Evolutionary conservation across 2,329 filamentous ascomycete genomes (phyloP), one percentile per base, ranked within the genome.

Genomic region (Pseudocercospora cruenta): DNA sequence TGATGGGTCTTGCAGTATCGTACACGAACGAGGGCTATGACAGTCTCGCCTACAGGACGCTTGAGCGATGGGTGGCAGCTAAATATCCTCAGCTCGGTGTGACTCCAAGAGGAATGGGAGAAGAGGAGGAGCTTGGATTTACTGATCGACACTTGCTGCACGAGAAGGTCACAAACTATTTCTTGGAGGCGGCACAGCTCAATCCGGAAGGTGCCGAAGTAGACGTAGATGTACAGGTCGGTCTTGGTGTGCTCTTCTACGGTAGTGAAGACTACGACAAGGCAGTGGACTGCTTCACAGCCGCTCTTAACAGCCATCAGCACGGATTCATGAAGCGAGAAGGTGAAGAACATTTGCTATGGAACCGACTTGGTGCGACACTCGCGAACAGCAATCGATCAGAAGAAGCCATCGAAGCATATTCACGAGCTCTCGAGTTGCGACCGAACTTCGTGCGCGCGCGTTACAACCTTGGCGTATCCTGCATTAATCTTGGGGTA

Each of bases 1-100:
- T 99, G 54, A 98, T 99, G 94, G 94, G 93, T 1, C 83, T 99
- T 60, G 93, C 94, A 14, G 94, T 99, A 21, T 96, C 92, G 4
- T 99, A 99, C 80, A 99, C 95, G 57, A 99, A 99, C 81, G 95
- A 99, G 82, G 95, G 94, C 69, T 99, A 98, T 81, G 95, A 99
- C 80, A 94, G 91, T 76, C 96, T 94, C 21, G 94, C 95, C 57
- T 99, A 98, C 83, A 89, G 94, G 62, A 98, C 94, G 9, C 86
- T 99, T 14, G 95, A 99, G 82, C 91, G 94, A 70, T 99, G 95
- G 95, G 86, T 99, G 31, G 92, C 93, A n/a, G 88, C 92, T 74
- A 96, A 96, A 80, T 99, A 99, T 80, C 94, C 95, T 6, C 84
- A 88, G 39, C 88, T 99, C 69, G 88, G 93, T 74, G 82, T 91